Base-by-base conservation (phyloP, 108 stramenopile species). In the Skeletonema menzelii region DNA sequence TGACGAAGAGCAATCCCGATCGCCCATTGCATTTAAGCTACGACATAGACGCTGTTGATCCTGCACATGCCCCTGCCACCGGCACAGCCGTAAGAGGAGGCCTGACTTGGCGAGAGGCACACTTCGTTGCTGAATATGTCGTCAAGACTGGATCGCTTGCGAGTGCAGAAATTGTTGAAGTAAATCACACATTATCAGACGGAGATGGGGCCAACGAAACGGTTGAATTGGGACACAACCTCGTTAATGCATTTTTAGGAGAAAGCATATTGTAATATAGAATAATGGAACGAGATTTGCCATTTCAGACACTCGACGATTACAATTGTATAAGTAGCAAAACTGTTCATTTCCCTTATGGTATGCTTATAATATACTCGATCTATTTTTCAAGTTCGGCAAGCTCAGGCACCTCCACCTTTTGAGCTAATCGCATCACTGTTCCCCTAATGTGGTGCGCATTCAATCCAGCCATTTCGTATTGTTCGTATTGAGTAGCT, bases 31-130 rank as follows among this genome's bases (percentile, higher is more conserved):
- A 97, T 73, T 67, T 95, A 32, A 87, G 90, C 26, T 98, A 97
- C 65, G 99, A 99, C 71, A 98, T 99, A 81, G 99, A 99, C 83
- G 96, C 96, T 8, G 86, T 97, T 0, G 99, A 99, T 83, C 99
- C 99, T 10, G 63, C 82, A 53, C 81, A 93, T 61, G 99, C 98
- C n/a, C 98, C 99, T 10, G 90, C 96, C 5, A 99, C 99, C 15
- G 99, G 99, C 14, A 99, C 99, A 10, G 89, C 87, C 1, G 99
- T 99, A 15, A 85, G 96, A 58, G 99, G 99, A 37, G 99, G 99
- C 6, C 84, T 99, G 56, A 98, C 95, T 46, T 99, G 90, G 82
- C 86, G 99, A 26, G 99, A 99, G 84, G 97, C 97, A 1, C 95
- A 98, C 69, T 99, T 89, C 82, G 95, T 99, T 1, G 92, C 90